phyloP scores from a whole-genome alignment of 2,329 filamentous ascomycete genomes.

The Didymella pinodella region DNA sequence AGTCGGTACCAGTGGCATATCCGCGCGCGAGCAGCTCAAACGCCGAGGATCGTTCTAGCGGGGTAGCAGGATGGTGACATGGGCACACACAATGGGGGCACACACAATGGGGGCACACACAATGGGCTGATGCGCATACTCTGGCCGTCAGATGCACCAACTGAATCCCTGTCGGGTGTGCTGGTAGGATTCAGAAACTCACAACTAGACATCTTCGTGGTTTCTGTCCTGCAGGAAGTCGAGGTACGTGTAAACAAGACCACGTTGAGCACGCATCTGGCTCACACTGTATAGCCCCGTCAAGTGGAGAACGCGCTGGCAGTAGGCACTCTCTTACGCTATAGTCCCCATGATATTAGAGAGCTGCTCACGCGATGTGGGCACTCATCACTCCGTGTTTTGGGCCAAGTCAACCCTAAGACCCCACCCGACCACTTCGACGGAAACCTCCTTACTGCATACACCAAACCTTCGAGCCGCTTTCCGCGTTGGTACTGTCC shows the following conservation, averaged over 20 bases:
- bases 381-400: slow-evolving; percentile 80
- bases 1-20: slow-evolving; percentile 79
- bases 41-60: slow-evolving; percentile 90
- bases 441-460: slow-evolving; percentile 72
- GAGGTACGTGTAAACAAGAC: slow-evolving; percentile 66
- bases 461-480: slow-evolving; percentile 58
- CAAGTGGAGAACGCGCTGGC: slow-evolving; percentile 87
- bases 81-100: slow-evolving; percentile 74
- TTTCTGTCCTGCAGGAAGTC: slow-evolving; percentile 87
- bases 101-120: slow-evolving; percentile 72
- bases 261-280: slow-evolving; percentile 42
- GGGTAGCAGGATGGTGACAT: slow-evolving; percentile 65
- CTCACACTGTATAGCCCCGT: slow-evolving; percentile 27
- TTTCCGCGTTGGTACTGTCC: slow-evolving; percentile 78
- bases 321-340: slow-evolving; percentile 81
- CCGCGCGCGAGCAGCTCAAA: slow-evolving; percentile 92
- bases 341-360: slow-evolving; percentile 78
- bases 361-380: slow-evolving; percentile 88
- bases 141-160: slow-evolving; percentile 89
- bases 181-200: slow-evolving; percentile 97
- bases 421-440: slow-evolving; percentile 63
- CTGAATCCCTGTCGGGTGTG: slow-evolving; percentile 77
- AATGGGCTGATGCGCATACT: slow-evolving; percentile 97
- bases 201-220: slow-evolving; percentile 85
- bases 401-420: slow-evolving; percentile 79